Evolutionary conservation across 2,329 filamentous ascomycete species (phyloP).

Genomic region (Tolypocladium nubicola): DNA sequence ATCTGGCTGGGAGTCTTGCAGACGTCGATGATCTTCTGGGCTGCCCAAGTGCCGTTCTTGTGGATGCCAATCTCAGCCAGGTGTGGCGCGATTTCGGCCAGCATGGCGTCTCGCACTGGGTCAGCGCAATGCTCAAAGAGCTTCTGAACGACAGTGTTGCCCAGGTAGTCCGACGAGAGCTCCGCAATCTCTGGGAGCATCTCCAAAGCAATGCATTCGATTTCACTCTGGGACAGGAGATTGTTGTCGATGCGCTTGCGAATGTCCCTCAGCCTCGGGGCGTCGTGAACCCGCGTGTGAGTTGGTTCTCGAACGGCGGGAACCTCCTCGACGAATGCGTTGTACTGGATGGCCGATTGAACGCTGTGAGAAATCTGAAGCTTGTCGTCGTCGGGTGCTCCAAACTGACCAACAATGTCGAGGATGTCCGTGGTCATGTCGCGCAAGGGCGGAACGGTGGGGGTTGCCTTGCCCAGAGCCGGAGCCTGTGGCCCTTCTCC

Average conservation of each 20-base stretch:
- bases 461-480: conserved; percentile 29
- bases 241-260: conserved; percentile 97
- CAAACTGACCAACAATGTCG: conserved; percentile 80
- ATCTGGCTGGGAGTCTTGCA: conserved; percentile 79
- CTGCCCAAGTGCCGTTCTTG: conserved; percentile 99
- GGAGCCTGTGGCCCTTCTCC: conserved; percentile 25
- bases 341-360: conserved; percentile 65
- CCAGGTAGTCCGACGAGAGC: conserved; percentile 87
- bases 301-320: conserved; percentile 81
- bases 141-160: conserved; percentile 99
- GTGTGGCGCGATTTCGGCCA: conserved; percentile 77
- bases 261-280: conserved; percentile 88
- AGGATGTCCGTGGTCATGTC: conserved; percentile 78
- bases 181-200: conserved; percentile 98
- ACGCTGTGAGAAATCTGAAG: conserved; percentile 62
- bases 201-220: conserved; percentile 81
- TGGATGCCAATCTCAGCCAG: conserved; percentile 94
- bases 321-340: conserved; percentile 68
- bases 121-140: conserved; percentile 95
- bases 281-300: conserved; percentile 83
- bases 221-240: conserved; percentile 72
- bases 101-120: conserved; percentile 81
- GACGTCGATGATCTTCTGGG: conserved; percentile 97
- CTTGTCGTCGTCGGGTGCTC: conserved; percentile 70
- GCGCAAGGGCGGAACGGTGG: conserved; percentile 60